Conservation (phyloP, 345 rosid species). For the Brassica incana region DNA sequence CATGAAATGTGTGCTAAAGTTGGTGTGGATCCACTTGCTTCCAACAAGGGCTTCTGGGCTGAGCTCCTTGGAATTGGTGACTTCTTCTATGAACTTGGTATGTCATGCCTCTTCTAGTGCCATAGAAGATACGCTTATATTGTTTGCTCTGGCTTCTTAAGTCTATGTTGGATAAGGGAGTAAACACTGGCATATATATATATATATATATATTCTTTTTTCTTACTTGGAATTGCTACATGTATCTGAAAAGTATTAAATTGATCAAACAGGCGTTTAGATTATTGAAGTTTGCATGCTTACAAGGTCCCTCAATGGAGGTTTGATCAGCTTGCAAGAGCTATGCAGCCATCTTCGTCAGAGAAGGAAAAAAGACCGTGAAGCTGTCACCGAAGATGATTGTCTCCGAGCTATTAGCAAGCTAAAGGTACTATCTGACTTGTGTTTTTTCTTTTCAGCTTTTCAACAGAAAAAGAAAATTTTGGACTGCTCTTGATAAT, state of each 20-base stretch:
- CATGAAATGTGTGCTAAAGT: conserved; percentile 96
- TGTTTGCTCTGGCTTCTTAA: background rate
- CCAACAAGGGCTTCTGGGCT: conserved; percentile 94
- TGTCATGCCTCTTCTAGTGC: background rate
- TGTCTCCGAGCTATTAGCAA: conserved; percentile 95
- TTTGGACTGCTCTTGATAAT: background rate
- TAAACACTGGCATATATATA: background rate
- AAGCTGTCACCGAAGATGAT: conserved; percentile 87
- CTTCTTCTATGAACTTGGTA: conserved; percentile 93
- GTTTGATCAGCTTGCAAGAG: conserved; percentile 80
- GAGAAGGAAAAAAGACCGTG: conserved; percentile 70
- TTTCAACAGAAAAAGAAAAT: background rate
- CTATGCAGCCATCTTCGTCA: conserved; percentile 75
- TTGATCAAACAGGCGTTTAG: conserved; percentile 78
- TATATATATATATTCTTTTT: background rate
- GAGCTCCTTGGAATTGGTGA: conserved; percentile 95
- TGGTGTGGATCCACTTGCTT: conserved; percentile 95
- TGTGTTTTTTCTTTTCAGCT: background rate
- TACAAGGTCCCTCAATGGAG: conserved; percentile 85
- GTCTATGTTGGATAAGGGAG: background rate
- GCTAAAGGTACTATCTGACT: conserved; percentile 59
- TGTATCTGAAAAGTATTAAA: background rate
- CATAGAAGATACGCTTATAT: background rate
- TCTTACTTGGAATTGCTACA: background rate
- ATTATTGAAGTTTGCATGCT: conserved; percentile 92